Base-by-base conservation (phyloP, 345 rosid species). In the Corchorus olitorius region DNA sequence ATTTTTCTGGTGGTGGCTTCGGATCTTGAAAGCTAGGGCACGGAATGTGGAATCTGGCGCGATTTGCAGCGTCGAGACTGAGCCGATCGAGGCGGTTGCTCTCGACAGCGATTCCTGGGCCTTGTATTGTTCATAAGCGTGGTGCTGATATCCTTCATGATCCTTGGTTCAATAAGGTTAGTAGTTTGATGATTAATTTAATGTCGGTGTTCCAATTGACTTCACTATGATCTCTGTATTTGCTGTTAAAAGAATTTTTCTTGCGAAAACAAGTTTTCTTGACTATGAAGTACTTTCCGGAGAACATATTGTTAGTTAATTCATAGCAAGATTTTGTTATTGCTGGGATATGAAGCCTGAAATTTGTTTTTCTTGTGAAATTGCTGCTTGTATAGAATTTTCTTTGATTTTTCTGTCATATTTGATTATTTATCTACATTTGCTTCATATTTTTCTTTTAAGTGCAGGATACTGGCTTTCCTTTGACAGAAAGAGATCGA, bases 131-230 rank as follows among this genome's bases (percentile, higher is more conserved):
- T 34, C 98, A 91, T 84, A 96, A 96, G 81, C 98, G 99, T 72
- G 99, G 99, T 37, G 88, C 97, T 6, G 99, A 96, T 85, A 92
- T 96, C 76, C 98, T 96, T 77, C 98, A 96, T 76, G 99, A 96
- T 93, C 98, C 99, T 19, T 96, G 98, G 99, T 93, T 89, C 85
- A 96, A 96, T 54, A 96, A 96, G 98, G 99, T 96, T 58, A 45
- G 5, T 6, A 4, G 8, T 56, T 41, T 56, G 50, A 34, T 70
- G 9, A 34, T 52, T 68, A 49, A 22, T 17, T 49, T 22, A 48
- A 48, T 8, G 4, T 16, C 72, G n/a, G 19, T 66, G 37, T 52
- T 3, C 19, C 22, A 2, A 10, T 46, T 13, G 6, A 13, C 35
- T 77, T 60, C 54, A 14, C 17, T 35, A 54, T 54, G 68, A 17